Conservation (phyloP, 805 yeast species). For the Suhomyces sp. region DNA sequence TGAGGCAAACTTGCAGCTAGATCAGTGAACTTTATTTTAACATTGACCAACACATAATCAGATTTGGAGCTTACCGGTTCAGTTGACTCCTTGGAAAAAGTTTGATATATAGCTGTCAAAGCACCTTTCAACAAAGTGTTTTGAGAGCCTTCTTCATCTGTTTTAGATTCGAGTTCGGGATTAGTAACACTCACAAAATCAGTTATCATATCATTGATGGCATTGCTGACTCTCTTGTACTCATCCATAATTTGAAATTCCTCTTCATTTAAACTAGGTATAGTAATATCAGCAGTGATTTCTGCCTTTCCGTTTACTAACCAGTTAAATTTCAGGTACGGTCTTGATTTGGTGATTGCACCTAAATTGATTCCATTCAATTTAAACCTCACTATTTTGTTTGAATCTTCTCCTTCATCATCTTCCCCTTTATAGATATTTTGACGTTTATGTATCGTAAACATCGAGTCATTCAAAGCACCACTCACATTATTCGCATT, state of each 20-base stretch:
- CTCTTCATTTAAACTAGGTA: constrained; percentile 49
- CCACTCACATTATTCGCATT: constrained; percentile 72
- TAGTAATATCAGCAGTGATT: constrained; percentile 65
- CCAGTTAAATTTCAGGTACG: constrained; percentile 62
- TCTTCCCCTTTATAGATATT: constrained; percentile 24
- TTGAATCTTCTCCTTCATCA: constrained; percentile 22
- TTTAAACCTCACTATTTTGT: constrained; percentile 34
- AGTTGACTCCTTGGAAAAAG: constrained; percentile 24
- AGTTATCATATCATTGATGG: constrained; percentile 24
- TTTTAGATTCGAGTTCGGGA: background rate
- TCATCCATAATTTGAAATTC: constrained; percentile 13
- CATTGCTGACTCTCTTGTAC: constrained; percentile 23
- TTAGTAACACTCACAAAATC: constrained; percentile 22
- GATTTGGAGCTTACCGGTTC: constrained; percentile 5
- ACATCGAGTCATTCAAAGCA: constrained; percentile 68
- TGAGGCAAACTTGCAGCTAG: constrained; percentile 53
- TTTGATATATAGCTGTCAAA: constrained; percentile 39
- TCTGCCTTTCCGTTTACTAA: constrained; percentile 67
- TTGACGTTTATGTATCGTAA: constrained; percentile 75
- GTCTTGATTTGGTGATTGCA: constrained; percentile 23
- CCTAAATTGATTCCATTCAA: constrained; percentile 42
- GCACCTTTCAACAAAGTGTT: constrained; percentile 36
- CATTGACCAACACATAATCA: constrained; percentile 63
- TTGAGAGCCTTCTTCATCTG: constrained; percentile 1
- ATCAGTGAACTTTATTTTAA: constrained; percentile 62